Base-by-base conservation (phyloP, 352 stramenopile species). In the Lagenidium giganteum region DNA sequence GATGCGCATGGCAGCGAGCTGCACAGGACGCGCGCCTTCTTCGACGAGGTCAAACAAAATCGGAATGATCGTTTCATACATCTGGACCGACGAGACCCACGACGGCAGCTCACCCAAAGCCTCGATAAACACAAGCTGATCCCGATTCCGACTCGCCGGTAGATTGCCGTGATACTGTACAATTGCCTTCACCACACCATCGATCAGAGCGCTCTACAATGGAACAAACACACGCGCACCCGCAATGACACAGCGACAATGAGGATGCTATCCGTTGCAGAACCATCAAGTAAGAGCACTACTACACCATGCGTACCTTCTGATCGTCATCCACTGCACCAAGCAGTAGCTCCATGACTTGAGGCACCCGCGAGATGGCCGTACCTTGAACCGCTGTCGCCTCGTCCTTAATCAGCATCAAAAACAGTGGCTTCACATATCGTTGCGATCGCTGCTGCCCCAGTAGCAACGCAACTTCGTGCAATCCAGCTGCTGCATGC, bases 31-130 rank as follows among this genome's bases (percentile, higher is more conserved):
- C 9, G 74, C 77, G 1, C 80, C 74, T 42, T 87, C 73, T 55
- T 89, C 79, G 32, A 89, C 76, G 4, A 87, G 57, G 27, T 87
- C 80, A 42, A 89, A 89, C 18, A 92, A 42, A 16, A 92, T 80
- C 4, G 80, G 80, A 20, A 83, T 76, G 27, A 88, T 58, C 54
- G 76, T 77, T 30, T 88, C 76, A 47, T 83, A 78, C 54, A 86
- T 76, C 34, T 88, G 76, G 9, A 62, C 42, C 6, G 70, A 69
- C 11, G 76, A 70, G 20, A 65, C 70, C 65, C 72, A 86, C 5
- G 64, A 48, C 11, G 71, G 70, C 30, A 91, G 83, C 17, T 67
- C 60, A 16, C 74, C 46, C 12, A 93, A 43, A 5, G 61, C 77
- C 43, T 86, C 66, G 27, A 93, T 58, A 49, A 89, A 81, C 18